A percentile compares a stretch with the other conserved stretches of the same genome.
These are phyloP conservation scores for Coemansia sp. DNA, from an alignment of 192 early-diverging fungal genomes.

Conservation along the genomic window DNA sequence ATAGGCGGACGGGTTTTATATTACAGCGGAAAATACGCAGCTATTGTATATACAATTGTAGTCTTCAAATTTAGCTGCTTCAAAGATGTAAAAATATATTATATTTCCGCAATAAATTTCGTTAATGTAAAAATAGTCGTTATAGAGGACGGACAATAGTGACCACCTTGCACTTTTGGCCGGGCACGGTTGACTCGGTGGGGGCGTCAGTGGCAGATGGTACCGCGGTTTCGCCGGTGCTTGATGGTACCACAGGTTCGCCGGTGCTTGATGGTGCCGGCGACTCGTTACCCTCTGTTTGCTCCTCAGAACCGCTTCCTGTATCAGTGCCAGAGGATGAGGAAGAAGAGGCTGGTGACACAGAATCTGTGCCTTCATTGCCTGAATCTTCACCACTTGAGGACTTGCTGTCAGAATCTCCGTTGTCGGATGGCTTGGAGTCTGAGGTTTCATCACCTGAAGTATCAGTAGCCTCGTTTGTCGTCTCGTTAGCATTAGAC, in stretches of 20 bases:
- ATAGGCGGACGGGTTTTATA: background rate
- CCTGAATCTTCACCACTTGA: background rate
- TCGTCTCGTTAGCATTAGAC: background rate
- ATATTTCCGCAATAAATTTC: background rate
- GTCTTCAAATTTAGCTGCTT: background rate
- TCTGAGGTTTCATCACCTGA: background rate
- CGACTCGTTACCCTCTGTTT: no score
- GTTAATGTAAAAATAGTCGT: background rate
- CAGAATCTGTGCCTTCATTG: background rate
- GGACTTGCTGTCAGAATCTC: background rate
- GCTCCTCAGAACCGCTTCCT: no score
- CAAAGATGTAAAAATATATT: background rate
- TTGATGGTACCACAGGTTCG: no score
- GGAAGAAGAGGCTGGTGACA: background rate
- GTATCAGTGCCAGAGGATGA: no score
- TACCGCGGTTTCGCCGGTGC: no score
- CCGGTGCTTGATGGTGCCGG: no score
- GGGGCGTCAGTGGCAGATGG: background rate
- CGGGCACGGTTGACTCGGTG: background rate
- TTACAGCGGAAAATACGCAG: no score
- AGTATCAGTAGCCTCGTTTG: background rate
- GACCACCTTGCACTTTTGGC: constrained; percentile 1
- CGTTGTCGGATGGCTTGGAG: background rate
- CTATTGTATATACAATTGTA: no score
- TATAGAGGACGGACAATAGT: background rate